Evolutionary conservation across 345 rosid species (phyloP).

Genomic region (Ceriops decandra): DNA sequence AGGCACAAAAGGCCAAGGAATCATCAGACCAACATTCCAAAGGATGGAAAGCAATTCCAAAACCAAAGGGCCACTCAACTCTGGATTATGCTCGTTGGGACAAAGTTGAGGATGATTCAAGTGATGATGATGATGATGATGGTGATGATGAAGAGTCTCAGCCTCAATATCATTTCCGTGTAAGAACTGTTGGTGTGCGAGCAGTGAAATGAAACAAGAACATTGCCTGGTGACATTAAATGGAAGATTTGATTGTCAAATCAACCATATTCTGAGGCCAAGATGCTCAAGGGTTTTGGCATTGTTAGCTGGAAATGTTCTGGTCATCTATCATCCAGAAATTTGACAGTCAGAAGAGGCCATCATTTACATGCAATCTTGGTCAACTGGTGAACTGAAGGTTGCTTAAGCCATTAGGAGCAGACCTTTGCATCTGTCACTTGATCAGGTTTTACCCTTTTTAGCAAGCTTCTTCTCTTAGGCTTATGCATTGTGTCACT

Average conservation of each 20-base stretch:
- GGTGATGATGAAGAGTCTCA: conserved; percentile 53
- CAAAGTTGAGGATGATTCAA: conserved; percentile 68
- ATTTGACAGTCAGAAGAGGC: neutral
- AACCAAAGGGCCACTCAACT: conserved; percentile 93
- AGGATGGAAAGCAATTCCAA: conserved; percentile 93
- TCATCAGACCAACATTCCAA: conserved; percentile 36
- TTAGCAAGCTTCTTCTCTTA: neutral
- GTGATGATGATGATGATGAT: conserved; percentile 70
- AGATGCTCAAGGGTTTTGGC: neutral
- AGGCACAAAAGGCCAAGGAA: conserved; percentile 34
- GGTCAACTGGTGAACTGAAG: neutral
- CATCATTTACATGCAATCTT: neutral
- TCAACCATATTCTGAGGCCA: neutral
- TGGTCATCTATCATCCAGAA: neutral
- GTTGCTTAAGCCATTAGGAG: neutral
- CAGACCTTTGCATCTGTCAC: neutral
- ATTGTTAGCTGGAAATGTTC: neutral
- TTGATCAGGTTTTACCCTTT: neutral
- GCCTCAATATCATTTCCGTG: conserved; percentile 80
- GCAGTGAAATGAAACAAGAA: conserved; percentile 58
- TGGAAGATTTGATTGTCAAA: neutral
- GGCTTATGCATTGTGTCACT: neutral
- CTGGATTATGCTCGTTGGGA: conserved; percentile 89
- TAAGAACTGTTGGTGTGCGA: conserved; percentile 70
- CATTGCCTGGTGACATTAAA: neutral